phyloP scores from a whole-genome alignment of 2,329 filamentous ascomycete genomes.

The Arachnomyces sp. region DNA sequence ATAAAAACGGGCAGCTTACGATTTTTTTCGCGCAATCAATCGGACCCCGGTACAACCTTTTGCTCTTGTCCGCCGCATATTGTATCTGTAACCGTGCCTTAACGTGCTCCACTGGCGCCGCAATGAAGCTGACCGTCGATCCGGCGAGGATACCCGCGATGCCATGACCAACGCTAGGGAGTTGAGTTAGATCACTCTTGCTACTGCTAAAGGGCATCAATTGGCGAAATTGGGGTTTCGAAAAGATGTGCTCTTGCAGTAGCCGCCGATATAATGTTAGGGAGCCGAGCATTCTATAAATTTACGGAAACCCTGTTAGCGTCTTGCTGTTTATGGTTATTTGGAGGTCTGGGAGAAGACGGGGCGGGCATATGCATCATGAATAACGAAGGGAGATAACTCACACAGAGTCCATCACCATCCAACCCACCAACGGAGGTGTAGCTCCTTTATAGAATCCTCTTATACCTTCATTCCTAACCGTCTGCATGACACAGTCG shows the following conservation, averaged over 20 bases:
- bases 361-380: no score
- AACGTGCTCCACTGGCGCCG: conserved; percentile 88
- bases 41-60: conserved; percentile 76
- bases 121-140: conserved; percentile 83
- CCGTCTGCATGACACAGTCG: conserved; percentile 75
- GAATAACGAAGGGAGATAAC: no score
- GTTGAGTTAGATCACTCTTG: conserved; percentile 35
- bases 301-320: neutral
- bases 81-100: conserved; percentile 93
- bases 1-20: conserved; percentile 23
- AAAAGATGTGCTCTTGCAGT: conserved; percentile 72
- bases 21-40: conserved; percentile 70
- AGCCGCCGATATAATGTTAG: conserved; percentile 83
- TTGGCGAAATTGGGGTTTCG: conserved; percentile 39
- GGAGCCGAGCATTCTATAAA: conserved; percentile 70
- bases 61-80: conserved; percentile 70
- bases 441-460: conserved; percentile 93
- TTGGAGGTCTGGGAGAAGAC: no score
- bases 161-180: conserved; percentile 75
- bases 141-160: conserved; percentile 83
- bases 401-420: conserved; percentile 84
- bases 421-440: conserved; percentile 90
- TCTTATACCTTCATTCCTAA: conserved; percentile 74
- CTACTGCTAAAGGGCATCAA: conserved; percentile 29
- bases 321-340: neutral